Conservation (phyloP, 148 eudicot genomes). For the Rhododendron mucronatum region DNA sequence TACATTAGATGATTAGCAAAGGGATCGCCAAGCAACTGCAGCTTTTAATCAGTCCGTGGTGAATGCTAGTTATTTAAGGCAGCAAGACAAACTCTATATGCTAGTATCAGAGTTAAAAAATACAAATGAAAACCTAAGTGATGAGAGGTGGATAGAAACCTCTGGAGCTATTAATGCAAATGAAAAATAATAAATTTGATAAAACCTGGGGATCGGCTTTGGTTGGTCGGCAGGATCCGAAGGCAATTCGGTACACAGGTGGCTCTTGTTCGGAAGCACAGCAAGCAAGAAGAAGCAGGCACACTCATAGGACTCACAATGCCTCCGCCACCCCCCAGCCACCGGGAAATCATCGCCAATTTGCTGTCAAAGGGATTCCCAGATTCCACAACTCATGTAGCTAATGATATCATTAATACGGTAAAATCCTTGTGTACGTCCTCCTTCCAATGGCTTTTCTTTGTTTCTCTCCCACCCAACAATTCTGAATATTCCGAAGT, state of each 20-base stretch:
- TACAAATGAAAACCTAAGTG: background rate
- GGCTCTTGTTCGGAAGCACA: background rate
- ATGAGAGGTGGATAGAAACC: background rate
- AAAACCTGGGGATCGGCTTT: conserved; percentile 50
- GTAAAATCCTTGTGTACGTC: background rate
- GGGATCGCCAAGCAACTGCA: background rate
- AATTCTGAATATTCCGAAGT: background rate
- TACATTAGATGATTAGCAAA: background rate
- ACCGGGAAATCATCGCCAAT: conserved; percentile 1
- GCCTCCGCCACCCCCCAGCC: background rate
- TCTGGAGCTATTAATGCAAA: background rate
- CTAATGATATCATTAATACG: background rate
- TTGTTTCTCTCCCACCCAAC: background rate
- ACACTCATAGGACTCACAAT: background rate
- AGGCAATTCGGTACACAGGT: conserved; percentile 47
- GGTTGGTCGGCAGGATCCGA: conserved; percentile 74
- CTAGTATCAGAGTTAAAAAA: background rate
- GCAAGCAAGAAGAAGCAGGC: conserved; percentile 3
- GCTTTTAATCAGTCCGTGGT: background rate
- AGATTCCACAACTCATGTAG: background rate
- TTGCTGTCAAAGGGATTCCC: background rate
- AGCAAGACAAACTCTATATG: background rate
- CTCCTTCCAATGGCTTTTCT: background rate
- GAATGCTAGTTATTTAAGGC: background rate
- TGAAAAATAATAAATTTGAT: background rate